These are phyloP conservation scores for Nemania sp. DNA, from an alignment of 2,329 filamentous ascomycete species.

Conservation along the genomic window DNA sequence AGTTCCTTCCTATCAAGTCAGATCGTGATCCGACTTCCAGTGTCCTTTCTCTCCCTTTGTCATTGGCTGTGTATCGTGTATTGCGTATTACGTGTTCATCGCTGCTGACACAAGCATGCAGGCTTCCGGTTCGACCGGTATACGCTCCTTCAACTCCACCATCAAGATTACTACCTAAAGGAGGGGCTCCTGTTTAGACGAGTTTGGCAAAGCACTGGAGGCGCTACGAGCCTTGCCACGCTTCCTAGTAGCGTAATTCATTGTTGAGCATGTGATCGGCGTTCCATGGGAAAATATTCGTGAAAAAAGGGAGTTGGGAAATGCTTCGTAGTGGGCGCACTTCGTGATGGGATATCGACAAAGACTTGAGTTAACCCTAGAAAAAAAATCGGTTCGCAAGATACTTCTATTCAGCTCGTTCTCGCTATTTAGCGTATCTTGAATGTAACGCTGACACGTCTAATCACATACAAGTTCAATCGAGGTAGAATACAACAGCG, in stretches of 20 bases:
- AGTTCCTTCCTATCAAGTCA: too few relatives aligned
- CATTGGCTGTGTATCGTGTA: too few relatives aligned
- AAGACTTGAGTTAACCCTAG: slow-evolving; percentile 5
- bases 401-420: background rate
- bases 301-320: background rate
- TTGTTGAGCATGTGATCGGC: slow-evolving; percentile 3
- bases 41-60: too few relatives aligned
- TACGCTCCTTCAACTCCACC: slow-evolving; percentile 27
- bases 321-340: background rate
- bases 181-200: background rate
- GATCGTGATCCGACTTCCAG: background rate
- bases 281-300: background rate
- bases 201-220: background rate
- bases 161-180: slow-evolving; percentile 28
- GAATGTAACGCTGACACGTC: background rate
- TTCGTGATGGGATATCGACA: too few relatives aligned
- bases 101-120: slow-evolving; percentile 19
- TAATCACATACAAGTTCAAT: background rate
- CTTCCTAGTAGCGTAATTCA: background rate
- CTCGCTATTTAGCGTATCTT: too few relatives aligned
- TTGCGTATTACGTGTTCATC: too few relatives aligned
- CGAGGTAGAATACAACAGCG: background rate
- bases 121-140: slow-evolving; percentile 33
- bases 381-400: slow-evolving; percentile 17
- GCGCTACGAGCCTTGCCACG: background rate